Evolutionary conservation across 1,284 basidiomycete genomes (phyloP).

Genomic region (Trichosporon sp.): DNA sequence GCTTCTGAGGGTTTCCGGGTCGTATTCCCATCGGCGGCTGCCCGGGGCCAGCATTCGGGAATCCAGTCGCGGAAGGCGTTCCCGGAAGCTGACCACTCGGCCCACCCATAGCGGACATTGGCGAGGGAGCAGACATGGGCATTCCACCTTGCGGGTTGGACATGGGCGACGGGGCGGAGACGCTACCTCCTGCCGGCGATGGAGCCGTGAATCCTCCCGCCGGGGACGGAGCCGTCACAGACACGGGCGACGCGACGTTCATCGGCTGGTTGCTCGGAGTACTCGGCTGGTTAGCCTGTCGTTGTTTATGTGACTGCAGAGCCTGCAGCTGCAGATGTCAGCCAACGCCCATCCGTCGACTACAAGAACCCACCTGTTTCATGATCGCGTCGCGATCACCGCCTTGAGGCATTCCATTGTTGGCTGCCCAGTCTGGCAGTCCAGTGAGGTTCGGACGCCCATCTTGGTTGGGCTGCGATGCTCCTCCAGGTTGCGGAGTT

Average conservation of each 20-base stretch:
- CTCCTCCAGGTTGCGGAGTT: constrained; percentile 19
- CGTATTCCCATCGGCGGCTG: constrained; percentile 20
- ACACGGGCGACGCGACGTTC: constrained; percentile 17
- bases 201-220: constrained; percentile 22
- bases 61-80: constrained; percentile 14
- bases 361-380: constrained; percentile 44
- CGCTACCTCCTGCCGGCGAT: constrained; percentile 26
- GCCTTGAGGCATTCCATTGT: constrained; percentile 23
- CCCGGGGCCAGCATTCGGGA: constrained; percentile 7
- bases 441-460: constrained; percentile 17
- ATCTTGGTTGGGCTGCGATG: neutral
- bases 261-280: constrained; percentile 21
- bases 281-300: neutral
- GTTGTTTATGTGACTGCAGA: constrained; percentile 40
- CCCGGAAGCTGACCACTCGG: constrained; percentile 10
- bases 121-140: constrained; percentile 7
- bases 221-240: constrained; percentile 26
- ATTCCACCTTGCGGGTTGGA: neutral
- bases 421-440: constrained; percentile 28
- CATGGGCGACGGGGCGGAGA: constrained; percentile 22
- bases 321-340: constrained; percentile 39
- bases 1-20: constrained; percentile 29
- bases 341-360: neutral
- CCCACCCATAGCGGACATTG: neutral
- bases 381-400: constrained; percentile 48